Base-by-base conservation (phyloP, 2,329 filamentous ascomycete species). In the Endoconidiophora polonica region DNA sequence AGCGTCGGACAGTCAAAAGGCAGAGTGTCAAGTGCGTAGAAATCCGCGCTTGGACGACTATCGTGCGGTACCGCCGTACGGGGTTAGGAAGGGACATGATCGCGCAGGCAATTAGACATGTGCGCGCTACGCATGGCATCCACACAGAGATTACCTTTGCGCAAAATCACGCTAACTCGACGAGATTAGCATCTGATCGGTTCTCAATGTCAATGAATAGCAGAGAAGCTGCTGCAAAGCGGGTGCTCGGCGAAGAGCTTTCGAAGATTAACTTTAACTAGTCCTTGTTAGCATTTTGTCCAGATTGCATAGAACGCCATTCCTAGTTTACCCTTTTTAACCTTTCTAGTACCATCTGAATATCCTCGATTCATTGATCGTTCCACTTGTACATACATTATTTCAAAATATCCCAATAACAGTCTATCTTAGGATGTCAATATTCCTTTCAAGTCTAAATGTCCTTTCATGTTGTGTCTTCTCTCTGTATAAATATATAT, bases 11-110 rank as follows among this genome's bases (percentile, higher is more conserved):
- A 4, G 18, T 23, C 18, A 29, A 26, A 14, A 40, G 29, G 16
- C 43, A 46, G 22, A 22, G 18, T 23, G n/a, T 46, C 10, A 26
- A 40, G 12, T 29, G 7, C n/a, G 37, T 38, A 2, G 43, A 46
- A 12, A 78, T 94, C 48, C 75, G 83, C 14, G 86, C 81, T 2
- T 94, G 86, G 86, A 88, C 86, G 1, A 84, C 87, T 0, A 73
- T 71, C 61, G 63, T 79, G 46, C 70, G 72, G 56, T 91, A 86
- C 62, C 72, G 86, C 18, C 68, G 73, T 24, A 76, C 75, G 53
- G 85, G 86, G 0, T 68, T 91, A 5, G 86, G 86, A 0, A 70
- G 69, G 3, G 81, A 79, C 43, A 63, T 94, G 62, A 65, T 94
- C 24, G 14, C 29, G 4, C 20, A 46, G 23, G 48, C 42, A 18